Conservation (phyloP, 345 rosid genomes). For the Populus ilicifolia region DNA sequence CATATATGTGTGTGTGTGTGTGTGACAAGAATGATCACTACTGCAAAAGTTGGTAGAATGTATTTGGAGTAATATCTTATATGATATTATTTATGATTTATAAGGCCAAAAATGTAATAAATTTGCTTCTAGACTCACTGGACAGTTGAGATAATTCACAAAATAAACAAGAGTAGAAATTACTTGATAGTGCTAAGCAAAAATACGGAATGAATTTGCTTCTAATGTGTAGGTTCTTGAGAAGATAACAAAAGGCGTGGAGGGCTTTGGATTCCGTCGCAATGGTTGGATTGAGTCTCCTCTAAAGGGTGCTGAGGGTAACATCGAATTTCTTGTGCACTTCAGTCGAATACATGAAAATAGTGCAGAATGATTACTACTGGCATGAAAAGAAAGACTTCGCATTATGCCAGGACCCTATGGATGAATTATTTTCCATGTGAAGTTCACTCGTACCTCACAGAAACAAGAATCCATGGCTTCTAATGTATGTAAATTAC, state of each 20-base stretch:
- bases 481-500: not conserved
- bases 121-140: not conserved
- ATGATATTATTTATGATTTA: not conserved
- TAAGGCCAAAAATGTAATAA: not conserved
- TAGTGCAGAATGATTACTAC: conserved; percentile 6
- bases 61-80: not conserved
- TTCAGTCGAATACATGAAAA: conserved; percentile 44
- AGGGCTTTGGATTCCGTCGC: conserved; percentile 58
- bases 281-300: conserved; percentile 91
- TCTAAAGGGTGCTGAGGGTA: conserved; percentile 86
- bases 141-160: not conserved
- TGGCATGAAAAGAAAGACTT: not conserved
- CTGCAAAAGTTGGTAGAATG: not conserved
- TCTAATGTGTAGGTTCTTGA: conserved; percentile 58
- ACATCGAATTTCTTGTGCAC: conserved; percentile 76
- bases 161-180: not conserved
- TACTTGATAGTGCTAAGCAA: not conserved
- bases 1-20: no score
- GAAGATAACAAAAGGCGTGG: conserved; percentile 70
- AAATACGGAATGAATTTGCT: not conserved
- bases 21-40: no score
- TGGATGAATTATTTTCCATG: not conserved
- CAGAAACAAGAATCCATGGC: not conserved
- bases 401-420: not conserved
- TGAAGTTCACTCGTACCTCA: not conserved